phyloP scores from a whole-genome alignment of 768 basidiomycete species.

The Lentinula detonsa region DNA sequence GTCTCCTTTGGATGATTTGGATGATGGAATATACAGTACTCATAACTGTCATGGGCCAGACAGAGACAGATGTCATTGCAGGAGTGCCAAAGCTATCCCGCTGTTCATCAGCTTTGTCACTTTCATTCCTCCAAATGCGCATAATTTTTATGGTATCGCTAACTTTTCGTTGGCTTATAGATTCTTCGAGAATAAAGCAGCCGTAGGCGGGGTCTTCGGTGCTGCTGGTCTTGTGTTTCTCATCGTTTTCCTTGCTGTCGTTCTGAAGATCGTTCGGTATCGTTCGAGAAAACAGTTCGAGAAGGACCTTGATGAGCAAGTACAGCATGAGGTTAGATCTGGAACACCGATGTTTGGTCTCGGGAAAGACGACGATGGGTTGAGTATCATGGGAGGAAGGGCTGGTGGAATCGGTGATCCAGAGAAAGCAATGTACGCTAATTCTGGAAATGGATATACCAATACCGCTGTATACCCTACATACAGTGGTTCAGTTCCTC shows the following conservation, averaged over 20 bases:
- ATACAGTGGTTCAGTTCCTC: background rate
- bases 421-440: background rate
- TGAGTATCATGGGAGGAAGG: background rate
- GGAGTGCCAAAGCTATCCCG: too few relatives aligned
- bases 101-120: background rate
- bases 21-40: too few relatives aligned
- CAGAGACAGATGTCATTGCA: too few relatives aligned
- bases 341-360: slow-evolving; percentile 2
- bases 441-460: background rate
- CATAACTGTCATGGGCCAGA: too few relatives aligned
- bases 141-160: too few relatives aligned
- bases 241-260: background rate
- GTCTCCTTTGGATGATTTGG: too few relatives aligned
- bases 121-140: background rate
- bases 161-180: background rate
- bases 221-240: background rate
- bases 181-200: slow-evolving; percentile 2
- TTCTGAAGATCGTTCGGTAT: slow-evolving; percentile 1
- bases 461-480: background rate
- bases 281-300: background rate
- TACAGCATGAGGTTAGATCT: background rate
- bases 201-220: background rate
- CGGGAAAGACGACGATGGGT: background rate
- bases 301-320: slow-evolving; percentile 3
- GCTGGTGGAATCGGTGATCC: background rate